Base-by-base conservation (phyloP, 208 protist species). In the Crithidia expoeki region DNA sequence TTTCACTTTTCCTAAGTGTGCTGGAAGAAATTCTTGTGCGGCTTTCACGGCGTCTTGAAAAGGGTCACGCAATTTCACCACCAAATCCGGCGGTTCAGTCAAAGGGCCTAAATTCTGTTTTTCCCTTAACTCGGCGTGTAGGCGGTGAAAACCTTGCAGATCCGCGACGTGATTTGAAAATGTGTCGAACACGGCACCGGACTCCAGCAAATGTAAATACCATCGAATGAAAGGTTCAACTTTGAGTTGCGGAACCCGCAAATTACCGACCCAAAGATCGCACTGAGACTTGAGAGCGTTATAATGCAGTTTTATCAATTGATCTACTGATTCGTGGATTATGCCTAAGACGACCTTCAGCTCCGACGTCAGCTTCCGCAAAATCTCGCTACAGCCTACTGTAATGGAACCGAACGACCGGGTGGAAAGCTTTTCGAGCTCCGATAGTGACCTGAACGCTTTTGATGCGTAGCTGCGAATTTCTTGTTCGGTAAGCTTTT, bases 201-300 rank as follows among this genome's bases (percentile, higher is more conserved):
- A 79, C 19, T 82, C 61, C 5, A 78, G 79, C 27, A 86, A 40
- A 30, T 65, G 47, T 11, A 81, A 44, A 36, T 86, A 36, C 88
- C 88, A 93, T 21, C 63, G 62, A 25, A 83, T 69, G 36, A 84
- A 93, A 11, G 57, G 46, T 1, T 75, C 76, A 6, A 91, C 66
- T 23, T 72, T 61, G 17, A 84, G 50, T 1, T 68, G 63, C 0
- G 84, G 84, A 55, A 72, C 21, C 3, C 67, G 51, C 36, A 93
- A 67, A 27, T 74, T 76, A 17, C 56, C 30, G 5, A 84, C 40
- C 77, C 76, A 85, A 16, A n/a, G 36, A 19, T 80, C 52, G 19
- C 73, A 51, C 50, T 79, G 67, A 14, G 65, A n/a, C 28, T 80
- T 72, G 33, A 93, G 33, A 5, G 65, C 52, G 2, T 44, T 2